phyloP scores from a whole-genome alignment of 495 filamentous ascomycete genomes.

The Penicillium waksmanii region DNA sequence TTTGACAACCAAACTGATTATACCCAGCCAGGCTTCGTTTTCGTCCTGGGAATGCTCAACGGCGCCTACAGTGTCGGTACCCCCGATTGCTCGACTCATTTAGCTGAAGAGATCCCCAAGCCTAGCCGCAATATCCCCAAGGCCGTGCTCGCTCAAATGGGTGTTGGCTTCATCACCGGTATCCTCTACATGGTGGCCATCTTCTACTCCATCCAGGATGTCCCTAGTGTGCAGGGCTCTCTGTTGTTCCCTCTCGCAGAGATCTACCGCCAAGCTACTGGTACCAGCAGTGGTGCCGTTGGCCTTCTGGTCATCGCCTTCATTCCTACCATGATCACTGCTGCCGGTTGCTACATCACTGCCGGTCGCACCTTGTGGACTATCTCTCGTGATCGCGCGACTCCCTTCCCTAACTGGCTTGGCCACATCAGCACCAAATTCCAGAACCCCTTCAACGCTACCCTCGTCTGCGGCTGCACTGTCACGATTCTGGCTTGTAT shows the following conservation, averaged over 20 bases:
- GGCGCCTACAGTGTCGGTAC: slow-evolving; percentile 86
- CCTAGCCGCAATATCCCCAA: slow-evolving; percentile 53
- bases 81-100: slow-evolving; percentile 73
- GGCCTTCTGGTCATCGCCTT: slow-evolving; percentile 67
- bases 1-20: slow-evolving; percentile 73
- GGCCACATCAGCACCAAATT: slow-evolving; percentile 46
- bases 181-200: slow-evolving; percentile 56
- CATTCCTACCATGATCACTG: slow-evolving; percentile 62
- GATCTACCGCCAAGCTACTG: slow-evolving; percentile 81
- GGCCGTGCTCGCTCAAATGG: slow-evolving; percentile 54
- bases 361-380: slow-evolving; percentile 87
- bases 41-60: slow-evolving; percentile 81
- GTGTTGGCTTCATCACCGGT: slow-evolving; percentile 52
- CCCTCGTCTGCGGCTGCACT: slow-evolving; percentile 61
- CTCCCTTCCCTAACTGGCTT: slow-evolving; percentile 47
- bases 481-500: slow-evolving; percentile 73
- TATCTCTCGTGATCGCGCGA: slow-evolving; percentile 71
- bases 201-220: slow-evolving; percentile 57
- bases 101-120: slow-evolving; percentile 80
- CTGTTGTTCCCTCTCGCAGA: slow-evolving; percentile 77
- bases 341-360: slow-evolving; percentile 71
- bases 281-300: slow-evolving; percentile 59
- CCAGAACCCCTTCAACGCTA: slow-evolving; percentile 70
- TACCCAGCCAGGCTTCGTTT: slow-evolving; percentile 71
- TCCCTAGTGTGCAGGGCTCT: too few species aligned